Evolutionary conservation across 2,329 filamentous ascomycete species (phyloP).

Genomic region (Fusarium mundagurra): DNA sequence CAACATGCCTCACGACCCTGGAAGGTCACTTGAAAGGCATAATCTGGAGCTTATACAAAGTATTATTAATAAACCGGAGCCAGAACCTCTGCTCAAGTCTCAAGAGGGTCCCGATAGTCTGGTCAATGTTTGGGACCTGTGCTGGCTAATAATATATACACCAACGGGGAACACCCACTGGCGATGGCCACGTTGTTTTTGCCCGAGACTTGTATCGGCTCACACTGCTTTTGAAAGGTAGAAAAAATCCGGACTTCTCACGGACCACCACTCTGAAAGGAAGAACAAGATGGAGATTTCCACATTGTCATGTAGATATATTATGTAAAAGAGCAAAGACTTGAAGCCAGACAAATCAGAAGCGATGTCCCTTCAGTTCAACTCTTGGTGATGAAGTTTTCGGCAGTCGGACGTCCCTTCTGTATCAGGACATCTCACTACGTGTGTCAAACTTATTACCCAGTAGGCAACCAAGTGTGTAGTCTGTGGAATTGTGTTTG

Average conservation of each 20-base stretch:
- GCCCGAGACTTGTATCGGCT: conserved; percentile 1
- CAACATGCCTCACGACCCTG: too few species aligned
- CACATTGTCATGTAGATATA: not conserved
- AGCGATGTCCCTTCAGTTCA: not conserved
- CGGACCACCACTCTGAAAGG: not conserved
- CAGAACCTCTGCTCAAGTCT: not conserved
- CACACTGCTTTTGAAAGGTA: conserved; percentile 5
- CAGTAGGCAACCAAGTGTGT: not conserved
- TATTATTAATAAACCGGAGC: not conserved
- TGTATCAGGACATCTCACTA: not conserved
- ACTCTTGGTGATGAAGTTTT: not conserved
- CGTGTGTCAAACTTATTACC: not conserved
- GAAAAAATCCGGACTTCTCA: not conserved
- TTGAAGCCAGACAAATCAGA: not conserved
- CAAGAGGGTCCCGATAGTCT: not conserved
- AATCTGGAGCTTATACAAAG: not conserved
- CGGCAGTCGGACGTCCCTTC: not conserved
- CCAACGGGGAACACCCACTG: not conserved
- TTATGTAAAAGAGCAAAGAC: not conserved
- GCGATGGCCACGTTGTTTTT: conserved; percentile 4
- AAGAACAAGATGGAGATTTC: conserved; percentile 2
- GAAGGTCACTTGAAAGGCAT: not conserved
- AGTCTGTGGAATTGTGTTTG: not conserved
- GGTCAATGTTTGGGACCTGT: not conserved
- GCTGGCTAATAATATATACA: not conserved